These are phyloP conservation scores for Euphorbia tirucalli DNA, from an alignment of 345 rosid species.

Conservation along the genomic window DNA sequence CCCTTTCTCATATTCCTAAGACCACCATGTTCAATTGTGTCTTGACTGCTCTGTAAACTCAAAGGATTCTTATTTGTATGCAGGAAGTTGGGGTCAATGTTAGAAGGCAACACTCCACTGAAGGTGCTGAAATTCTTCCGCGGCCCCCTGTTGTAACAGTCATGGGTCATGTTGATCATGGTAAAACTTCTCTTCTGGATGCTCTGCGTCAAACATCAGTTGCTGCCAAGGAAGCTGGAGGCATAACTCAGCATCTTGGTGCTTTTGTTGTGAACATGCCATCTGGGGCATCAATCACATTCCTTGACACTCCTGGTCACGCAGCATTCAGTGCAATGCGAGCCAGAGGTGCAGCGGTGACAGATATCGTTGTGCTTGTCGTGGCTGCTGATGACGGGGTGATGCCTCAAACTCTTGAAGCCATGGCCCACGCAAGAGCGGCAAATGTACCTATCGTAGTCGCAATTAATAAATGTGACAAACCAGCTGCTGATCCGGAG, in stretches of 20 bases:
- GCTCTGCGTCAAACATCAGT: constrained; percentile 83
- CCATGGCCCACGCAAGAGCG: constrained; percentile 79
- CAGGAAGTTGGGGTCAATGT: constrained; percentile 81
- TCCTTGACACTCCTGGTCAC: constrained; percentile 93
- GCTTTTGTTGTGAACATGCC: constrained; percentile 89
- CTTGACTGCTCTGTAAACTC: constrained; percentile 9
- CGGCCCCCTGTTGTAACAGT: constrained; percentile 87
- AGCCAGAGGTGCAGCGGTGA: constrained; percentile 95
- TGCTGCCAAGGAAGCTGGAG: constrained; percentile 92
- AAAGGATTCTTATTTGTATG: constrained; percentile 8
- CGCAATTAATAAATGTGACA: constrained; percentile 90
- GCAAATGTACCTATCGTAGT: constrained; percentile 91
- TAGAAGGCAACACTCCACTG: constrained; percentile 67
- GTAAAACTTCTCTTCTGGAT: constrained; percentile 90
- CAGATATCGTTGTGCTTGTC: constrained; percentile 89
- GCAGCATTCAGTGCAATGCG: constrained; percentile 97
- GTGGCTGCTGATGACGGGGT: constrained; percentile 98
- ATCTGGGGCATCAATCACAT: constrained; percentile 83
- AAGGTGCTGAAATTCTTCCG: constrained; percentile 61
- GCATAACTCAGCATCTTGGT: constrained; percentile 96
- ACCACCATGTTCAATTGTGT: background rate
- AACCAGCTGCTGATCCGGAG: constrained; percentile 76
- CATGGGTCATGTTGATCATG: constrained; percentile 99
- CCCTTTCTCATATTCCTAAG: background rate
- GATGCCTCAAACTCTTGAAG: constrained; percentile 97